Conservation (phyloP, 352 stramenopile genomes). For the Globisporangium spinosum region DNA sequence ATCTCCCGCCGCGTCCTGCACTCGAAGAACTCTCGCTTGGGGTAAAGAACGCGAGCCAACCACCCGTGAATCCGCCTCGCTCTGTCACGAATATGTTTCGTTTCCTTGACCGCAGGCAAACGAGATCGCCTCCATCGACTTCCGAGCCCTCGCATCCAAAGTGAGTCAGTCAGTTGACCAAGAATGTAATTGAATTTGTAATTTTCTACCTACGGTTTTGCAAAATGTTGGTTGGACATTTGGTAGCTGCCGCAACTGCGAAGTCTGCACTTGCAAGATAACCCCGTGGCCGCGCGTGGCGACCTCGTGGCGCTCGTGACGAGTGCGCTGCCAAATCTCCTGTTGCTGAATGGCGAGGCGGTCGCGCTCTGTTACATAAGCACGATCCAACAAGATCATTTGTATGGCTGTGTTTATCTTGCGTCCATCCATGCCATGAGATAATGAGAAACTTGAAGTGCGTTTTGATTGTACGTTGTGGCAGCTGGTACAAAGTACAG, state of each 20-base stretch:
- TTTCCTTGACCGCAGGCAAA: conserved; percentile 33
- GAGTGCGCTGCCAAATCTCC: conserved; percentile 35
- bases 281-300: conserved; percentile 26
- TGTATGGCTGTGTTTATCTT: no score
- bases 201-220: no score
- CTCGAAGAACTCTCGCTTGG: conserved; percentile 51
- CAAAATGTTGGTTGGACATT: background rate
- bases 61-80: no score
- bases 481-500: conserved; percentile 9
- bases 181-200: no score
- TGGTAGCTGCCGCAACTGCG: conserved; percentile 45
- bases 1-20: conserved; percentile 33
- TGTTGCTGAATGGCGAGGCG: conserved; percentile 54
- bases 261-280: conserved; percentile 40
- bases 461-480: no score
- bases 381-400: no score
- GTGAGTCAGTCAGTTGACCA: conserved; percentile 13
- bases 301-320: conserved; percentile 19
- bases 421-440: no score
- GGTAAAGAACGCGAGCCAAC: no score
- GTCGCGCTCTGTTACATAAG: conserved; percentile 34
- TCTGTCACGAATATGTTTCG: no score
- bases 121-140: conserved; percentile 42
- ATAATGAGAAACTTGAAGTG: no score
- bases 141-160: conserved; percentile 30